Percentiles rank a stretch among this genome's conserved stretches.
Conservation (phyloP, 2,329 filamentous ascomycete genomes). For the Elsinoe necatrix region DNA sequence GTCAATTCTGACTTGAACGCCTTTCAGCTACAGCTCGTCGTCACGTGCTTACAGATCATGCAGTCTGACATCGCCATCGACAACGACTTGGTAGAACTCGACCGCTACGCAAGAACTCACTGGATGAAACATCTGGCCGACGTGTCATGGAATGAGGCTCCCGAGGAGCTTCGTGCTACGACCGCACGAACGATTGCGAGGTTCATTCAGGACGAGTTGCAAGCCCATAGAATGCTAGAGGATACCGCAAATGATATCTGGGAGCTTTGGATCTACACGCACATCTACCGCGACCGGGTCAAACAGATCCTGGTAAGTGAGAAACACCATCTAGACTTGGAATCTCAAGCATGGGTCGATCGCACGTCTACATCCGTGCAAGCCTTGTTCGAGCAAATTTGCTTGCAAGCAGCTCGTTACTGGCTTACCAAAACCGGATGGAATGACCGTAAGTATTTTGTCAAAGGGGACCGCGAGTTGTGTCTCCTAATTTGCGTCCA, state of each 20-base stretch:
- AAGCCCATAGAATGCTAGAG: not conserved
- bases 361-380: not conserved
- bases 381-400: not conserved
- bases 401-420: not conserved
- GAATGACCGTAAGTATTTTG: not conserved
- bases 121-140: not conserved
- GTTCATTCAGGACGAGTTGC: not conserved
- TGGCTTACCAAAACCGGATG: not conserved
- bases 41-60: not conserved
- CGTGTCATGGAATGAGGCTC: not conserved
- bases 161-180: not conserved
- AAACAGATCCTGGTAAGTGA: not conserved
- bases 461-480: not conserved
- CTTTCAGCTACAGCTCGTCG: not conserved
- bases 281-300: not conserved
- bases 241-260: not conserved
- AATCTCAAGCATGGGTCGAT: not conserved
- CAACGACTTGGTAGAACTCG: not conserved
- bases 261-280: not conserved
- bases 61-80: not conserved
- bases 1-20: not conserved
- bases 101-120: not conserved
- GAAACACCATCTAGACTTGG: not conserved
- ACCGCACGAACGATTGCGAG: not conserved
- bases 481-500: not conserved